Conservation (phyloP, 768 basidiomycete species). For the Pleurotus cornucopiae region DNA sequence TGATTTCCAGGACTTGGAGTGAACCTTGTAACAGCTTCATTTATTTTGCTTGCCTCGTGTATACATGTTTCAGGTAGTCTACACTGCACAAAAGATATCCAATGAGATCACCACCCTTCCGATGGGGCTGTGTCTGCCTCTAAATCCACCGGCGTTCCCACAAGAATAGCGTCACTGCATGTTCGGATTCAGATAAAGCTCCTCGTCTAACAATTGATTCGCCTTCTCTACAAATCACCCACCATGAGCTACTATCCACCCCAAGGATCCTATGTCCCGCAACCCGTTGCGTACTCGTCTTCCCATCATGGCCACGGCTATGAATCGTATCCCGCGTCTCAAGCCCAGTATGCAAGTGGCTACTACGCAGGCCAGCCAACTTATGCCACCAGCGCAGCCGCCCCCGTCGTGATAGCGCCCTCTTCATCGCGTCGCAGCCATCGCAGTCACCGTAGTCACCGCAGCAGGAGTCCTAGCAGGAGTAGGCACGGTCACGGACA, state of each 20-base stretch:
- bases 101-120: neutral
- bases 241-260: conserved; percentile 32
- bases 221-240: conserved; percentile 20
- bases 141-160: neutral
- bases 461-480: conserved; percentile 5
- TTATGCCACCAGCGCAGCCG: neutral
- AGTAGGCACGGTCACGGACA: conserved; percentile 5
- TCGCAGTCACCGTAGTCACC: conserved; percentile 1
- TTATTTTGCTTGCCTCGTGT: neutral
- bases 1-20: conserved; percentile 79
- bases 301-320: conserved; percentile 18
- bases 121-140: conserved; percentile 5
- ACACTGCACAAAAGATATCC: neutral
- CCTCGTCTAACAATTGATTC: neutral
- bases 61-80: conserved; percentile 3
- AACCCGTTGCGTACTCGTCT: conserved; percentile 30
- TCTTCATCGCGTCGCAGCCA: conserved; percentile 5
- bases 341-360: conserved; percentile 7
- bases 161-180: conserved; percentile 1
- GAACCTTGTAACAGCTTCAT: neutral
- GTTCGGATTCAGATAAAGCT: neutral
- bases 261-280: conserved; percentile 23
- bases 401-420: neutral
- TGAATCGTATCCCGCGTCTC: conserved; percentile 12
- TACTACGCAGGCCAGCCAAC: conserved; percentile 7